Evolutionary conservation across 805 yeast species (phyloP), one percentile per base, ranked within the genome.

Genomic region (Metschnikowia koreensis): DNA sequence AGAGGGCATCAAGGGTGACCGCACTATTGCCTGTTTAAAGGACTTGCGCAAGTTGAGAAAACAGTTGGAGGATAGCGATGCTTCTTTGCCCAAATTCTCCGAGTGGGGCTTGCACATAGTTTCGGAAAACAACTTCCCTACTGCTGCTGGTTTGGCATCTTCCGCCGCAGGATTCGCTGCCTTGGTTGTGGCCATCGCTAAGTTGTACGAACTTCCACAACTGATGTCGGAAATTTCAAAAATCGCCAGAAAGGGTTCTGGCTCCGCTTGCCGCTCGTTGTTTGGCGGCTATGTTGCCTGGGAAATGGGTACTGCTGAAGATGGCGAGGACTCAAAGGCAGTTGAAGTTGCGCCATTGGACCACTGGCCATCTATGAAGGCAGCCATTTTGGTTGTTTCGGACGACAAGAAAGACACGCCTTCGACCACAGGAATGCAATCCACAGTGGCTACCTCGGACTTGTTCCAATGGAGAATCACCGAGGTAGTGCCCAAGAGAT

Each of bases 101-200:
- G 62, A 74, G 16, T 83, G 81, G 81, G 77, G 80, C 47, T 75
- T 94, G 51, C 89, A 85, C 62, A 87, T 94, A 60, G 96, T 89
- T 12, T 85, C 96, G 28, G 96, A 90, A 66, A 94, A 94, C 75
- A 94, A 94, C 73, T 94, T 94, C 79, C 99, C 99, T 47, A 94
- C 99, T 27, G 99, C 99, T 33, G 99, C 99, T 6, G 99, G 99
- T 2, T 80, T 94, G 61, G 99, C 99, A 0, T 90, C 97, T 0
- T 87, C 96, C 6, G 99, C 99, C 12, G 98, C 99, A 9, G 99
- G 99, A 0, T 93, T 91, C 70, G 97, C 99, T 36, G 99, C 99
- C 9, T 78, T 94, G 55, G 96, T 93, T 22, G 82, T 82, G 45
- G 89, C 97, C n/a, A 82, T 94, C 64, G 91, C 98, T 15, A 81